phyloP scores from a whole-genome alignment of 1,284 basidiomycete genomes.

The Vanrija pseudolonga region DNA sequence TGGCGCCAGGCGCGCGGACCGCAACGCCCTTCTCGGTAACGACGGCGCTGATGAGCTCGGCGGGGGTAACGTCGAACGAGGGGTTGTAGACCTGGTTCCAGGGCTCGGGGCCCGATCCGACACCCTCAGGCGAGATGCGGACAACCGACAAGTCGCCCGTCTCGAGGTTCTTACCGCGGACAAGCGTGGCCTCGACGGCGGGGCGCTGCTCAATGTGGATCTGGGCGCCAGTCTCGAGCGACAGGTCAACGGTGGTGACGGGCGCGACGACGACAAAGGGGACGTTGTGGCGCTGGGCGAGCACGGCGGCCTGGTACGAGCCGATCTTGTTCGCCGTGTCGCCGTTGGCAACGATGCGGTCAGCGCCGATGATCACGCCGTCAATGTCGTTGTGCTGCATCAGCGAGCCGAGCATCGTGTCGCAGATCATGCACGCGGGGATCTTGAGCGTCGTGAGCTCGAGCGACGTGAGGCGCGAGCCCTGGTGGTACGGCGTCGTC shows the following conservation, averaged over 20 bases:
- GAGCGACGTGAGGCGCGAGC: conserved; percentile 67
- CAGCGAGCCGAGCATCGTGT: conserved; percentile 88
- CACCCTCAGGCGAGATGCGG: conserved; percentile 48
- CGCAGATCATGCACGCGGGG: conserved; percentile 84
- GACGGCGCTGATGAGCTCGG: conserved; percentile 62
- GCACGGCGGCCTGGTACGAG: conserved; percentile 84
- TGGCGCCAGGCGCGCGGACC: conserved; percentile 49
- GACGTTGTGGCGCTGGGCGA: conserved; percentile 76
- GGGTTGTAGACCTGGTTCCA: conserved; percentile 72
- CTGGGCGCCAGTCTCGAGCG: conserved; percentile 68
- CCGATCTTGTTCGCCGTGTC: conserved; percentile 95
- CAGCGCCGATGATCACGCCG: conserved; percentile 80
- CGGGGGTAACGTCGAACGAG: conserved; percentile 89
- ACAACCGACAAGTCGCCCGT: conserved; percentile 45
- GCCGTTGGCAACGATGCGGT: conserved; percentile 80
- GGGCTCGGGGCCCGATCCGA: conserved; percentile 38
- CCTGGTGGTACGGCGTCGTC: conserved; percentile 87
- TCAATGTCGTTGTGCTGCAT: conserved; percentile 83
- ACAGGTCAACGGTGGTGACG: conserved; percentile 79
- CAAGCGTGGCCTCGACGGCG: conserved; percentile 75
- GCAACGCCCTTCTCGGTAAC: conserved; percentile 87
- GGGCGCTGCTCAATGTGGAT: conserved; percentile 91
- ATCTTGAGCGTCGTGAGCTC: conserved; percentile 77
- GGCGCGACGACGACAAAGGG: conserved; percentile 89
- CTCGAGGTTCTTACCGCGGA: conserved; percentile 60